Evolutionary conservation across 352 stramenopile species (phyloP).

Genomic region (Phytopythium helicoides): DNA sequence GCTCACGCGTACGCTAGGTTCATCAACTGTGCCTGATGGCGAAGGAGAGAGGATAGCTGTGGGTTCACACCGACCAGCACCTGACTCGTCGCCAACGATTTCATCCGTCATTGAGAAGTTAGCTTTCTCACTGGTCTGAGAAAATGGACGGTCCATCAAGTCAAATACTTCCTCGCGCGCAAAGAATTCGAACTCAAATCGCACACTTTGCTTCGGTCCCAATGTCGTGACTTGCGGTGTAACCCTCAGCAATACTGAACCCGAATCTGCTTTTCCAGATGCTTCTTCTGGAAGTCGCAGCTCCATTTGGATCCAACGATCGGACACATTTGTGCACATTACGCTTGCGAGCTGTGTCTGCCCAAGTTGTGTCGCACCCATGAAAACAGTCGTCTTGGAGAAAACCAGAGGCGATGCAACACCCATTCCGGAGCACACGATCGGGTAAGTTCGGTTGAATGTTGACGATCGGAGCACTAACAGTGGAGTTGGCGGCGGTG

Average conservation of each 20-base stretch:
- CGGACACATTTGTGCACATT: slow-evolving; percentile 29
- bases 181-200: slow-evolving; percentile 84
- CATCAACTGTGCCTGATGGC: neutral
- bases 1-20: slow-evolving; percentile 13
- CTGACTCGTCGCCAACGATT: too few species aligned
- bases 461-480: slow-evolving; percentile 36
- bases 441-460: slow-evolving; percentile 29
- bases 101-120: neutral
- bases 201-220: slow-evolving; percentile 26
- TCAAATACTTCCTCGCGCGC: slow-evolving; percentile 48
- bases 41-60: too few species aligned
- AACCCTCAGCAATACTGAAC: slow-evolving; percentile 34
- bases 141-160: slow-evolving; percentile 13
- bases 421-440: slow-evolving; percentile 29
- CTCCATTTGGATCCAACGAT: slow-evolving; percentile 23
- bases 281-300: slow-evolving; percentile 26
- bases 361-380: slow-evolving; percentile 35
- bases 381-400: slow-evolving; percentile 28
- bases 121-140: neutral
- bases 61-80: too few species aligned
- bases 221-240: slow-evolving; percentile 68
- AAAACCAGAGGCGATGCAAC: slow-evolving; percentile 26
- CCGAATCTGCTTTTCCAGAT: neutral
- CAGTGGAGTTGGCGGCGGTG: slow-evolving; percentile 9
- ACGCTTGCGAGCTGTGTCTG: slow-evolving; percentile 35